These are phyloP conservation scores for Diaporthe caulivora DNA, from an alignment of 2,329 filamentous ascomycete genomes.

Conservation along the genomic window DNA sequence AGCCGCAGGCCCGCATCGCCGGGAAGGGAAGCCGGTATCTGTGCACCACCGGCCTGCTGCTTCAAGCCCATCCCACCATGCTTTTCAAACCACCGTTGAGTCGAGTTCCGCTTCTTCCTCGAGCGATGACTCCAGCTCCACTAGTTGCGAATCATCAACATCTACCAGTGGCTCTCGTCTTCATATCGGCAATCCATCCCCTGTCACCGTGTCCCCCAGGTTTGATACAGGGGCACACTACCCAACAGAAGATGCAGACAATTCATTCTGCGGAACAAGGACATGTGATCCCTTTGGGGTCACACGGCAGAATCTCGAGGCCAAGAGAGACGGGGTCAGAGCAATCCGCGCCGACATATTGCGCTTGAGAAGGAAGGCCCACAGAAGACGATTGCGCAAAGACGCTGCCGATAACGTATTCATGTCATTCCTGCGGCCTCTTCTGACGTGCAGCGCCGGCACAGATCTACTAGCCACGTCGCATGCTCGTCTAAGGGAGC, in stretches of 20 bases:
- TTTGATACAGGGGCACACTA: neutral
- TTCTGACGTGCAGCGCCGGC: neutral
- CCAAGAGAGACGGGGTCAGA: constrained; percentile 42
- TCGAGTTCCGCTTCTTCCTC: neutral
- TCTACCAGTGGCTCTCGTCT: constrained; percentile 6
- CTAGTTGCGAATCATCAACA: constrained; percentile 9
- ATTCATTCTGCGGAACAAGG: neutral
- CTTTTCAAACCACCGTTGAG: neutral
- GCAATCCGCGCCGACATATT: constrained; percentile 24
- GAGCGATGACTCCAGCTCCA: constrained; percentile 14
- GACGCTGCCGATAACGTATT: constrained; percentile 35
- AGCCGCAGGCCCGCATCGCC: neutral
- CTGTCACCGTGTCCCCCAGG: neutral
- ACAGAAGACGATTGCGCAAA: constrained; percentile 20
- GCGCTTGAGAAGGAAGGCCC: constrained; percentile 13
- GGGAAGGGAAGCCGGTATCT: neutral
- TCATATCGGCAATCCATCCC: constrained; percentile 11
- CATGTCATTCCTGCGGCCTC: constrained; percentile 34
- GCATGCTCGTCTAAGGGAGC: constrained; percentile 1
- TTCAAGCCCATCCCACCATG: neutral
- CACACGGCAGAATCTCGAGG: constrained; percentile 42
- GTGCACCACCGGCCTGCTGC: constrained; percentile 10
- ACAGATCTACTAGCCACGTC: neutral
- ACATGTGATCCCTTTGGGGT: neutral
- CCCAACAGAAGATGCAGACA: neutral